Evolutionary conservation across 1,139 yeast genomes (phyloP), one percentile per base, ranked within the genome.

Genomic region (Martiniozyma asiatica): DNA sequence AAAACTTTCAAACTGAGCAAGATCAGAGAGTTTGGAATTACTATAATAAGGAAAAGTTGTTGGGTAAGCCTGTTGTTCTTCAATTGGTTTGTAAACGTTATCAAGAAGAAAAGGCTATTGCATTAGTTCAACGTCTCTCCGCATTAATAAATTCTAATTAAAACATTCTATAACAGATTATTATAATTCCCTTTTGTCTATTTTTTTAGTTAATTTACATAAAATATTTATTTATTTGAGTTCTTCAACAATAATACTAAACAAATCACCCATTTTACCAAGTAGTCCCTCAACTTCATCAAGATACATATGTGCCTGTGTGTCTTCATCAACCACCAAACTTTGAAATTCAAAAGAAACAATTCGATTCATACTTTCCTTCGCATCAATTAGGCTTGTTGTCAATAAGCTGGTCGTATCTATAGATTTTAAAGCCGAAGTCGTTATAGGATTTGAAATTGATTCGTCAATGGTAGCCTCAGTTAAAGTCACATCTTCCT

Each of bases 21-120:
- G 65, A 60, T 37, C 39, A 42, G 29, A 31, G 23, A 7, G 43
- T 48, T 20, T 48, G 50, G 41, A 36, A 47, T 9, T 45, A 58
- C 33, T 64, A 63, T 42, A 46, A 61, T 31, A 57, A 65, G 4
- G 56, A 53, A 15, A 55, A 55, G 27, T 48, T 54, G 30, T 53
- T 63, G 29, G 65, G 64, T 4, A 66, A 66, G 29, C 69, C 71
- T 1, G 63, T 65, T 11, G 55, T 62, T 4, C 48, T 67, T 16
- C 73, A 67, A 43, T 35, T 66, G 9, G 55, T 65, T 13, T 60
- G 68, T 22, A 58, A 60, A 34, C 54, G 61, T 32, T 59, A 56
- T 29, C 56, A 65, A 36, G 73, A 66, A 40, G 71, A 66, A 41
- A 60, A 63, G 38, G 63, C 59, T 14, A 43, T 64, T 27, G 55